Percentiles rank a stretch among this genome's conserved stretches.
phyloP scores from a whole-genome alignment of 208 protist genomes.

The Trypanosoma cruzi region DNA sequence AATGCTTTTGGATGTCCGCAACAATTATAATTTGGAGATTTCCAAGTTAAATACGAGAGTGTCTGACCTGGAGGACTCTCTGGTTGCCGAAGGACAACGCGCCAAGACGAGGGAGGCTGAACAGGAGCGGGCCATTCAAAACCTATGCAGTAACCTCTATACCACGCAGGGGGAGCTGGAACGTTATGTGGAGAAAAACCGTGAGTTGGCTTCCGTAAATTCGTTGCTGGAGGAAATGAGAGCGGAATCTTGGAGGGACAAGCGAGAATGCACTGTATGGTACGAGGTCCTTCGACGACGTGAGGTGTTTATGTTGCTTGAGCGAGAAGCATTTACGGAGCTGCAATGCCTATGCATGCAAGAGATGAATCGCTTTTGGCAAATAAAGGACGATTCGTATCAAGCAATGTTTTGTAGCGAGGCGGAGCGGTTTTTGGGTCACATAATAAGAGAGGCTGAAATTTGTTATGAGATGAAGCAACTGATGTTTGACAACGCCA shows the following conservation, averaged over 20 bases:
- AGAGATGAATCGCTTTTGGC: neutral
- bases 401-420: neutral
- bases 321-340: constrained; percentile 14
- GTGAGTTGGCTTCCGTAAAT: constrained; percentile 12
- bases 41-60: neutral
- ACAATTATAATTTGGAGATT: constrained; percentile 2
- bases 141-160: constrained; percentile 20
- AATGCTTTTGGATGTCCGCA: neutral
- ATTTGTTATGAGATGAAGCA: constrained; percentile 15
- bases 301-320: constrained; percentile 20
- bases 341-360: neutral
- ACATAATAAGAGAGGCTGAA: neutral
- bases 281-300: constrained; percentile 6
- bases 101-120: constrained; percentile 5
- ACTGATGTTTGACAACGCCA: constrained; percentile 1
- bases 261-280: constrained; percentile 16
- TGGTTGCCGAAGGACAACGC: constrained; percentile 4
- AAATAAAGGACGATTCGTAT: neutral
- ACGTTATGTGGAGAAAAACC: constrained; percentile 9
- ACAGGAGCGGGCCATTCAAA: constrained; percentile 16
- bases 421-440: neutral
- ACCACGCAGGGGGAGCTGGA: constrained; percentile 16
- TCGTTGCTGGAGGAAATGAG: neutral
- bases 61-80: neutral
- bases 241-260: neutral